phyloP scores from a whole-genome alignment of 495 filamentous ascomycete genomes.

The Xylaria intraflava region DNA sequence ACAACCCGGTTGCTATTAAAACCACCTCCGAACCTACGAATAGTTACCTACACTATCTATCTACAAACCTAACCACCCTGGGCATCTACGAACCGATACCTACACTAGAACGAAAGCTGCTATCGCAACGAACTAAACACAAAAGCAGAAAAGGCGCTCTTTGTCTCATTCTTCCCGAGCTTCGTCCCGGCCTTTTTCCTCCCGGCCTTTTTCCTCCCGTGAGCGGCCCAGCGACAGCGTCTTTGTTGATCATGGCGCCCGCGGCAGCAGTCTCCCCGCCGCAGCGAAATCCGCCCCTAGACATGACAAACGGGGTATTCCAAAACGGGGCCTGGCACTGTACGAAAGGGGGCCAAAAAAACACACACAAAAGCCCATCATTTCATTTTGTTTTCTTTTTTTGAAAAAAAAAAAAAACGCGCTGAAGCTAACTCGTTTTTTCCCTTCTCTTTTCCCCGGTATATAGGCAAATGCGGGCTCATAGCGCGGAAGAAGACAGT shows the following conservation, averaged over 20 bases:
- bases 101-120: too few relatives aligned
- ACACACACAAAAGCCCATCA: too few relatives aligned
- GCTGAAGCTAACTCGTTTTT: neutral
- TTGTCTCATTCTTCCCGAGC: too few relatives aligned
- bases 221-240: too few relatives aligned
- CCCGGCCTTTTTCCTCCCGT: neutral
- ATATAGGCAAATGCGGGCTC: constrained; percentile 61
- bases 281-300: constrained; percentile 24
- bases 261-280: constrained; percentile 18
- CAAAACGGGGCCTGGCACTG: constrained; percentile 36
- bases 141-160: too few relatives aligned
- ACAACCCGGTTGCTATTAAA: neutral
- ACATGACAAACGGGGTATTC: constrained; percentile 49
- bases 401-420: neutral
- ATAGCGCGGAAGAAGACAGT: constrained; percentile 54
- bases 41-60: neutral
- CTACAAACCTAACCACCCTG: too few relatives aligned
- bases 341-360: too few relatives aligned
- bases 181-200: too few relatives aligned
- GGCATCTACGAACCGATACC: too few relatives aligned
- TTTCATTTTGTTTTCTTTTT: too few relatives aligned
- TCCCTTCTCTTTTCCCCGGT: neutral
- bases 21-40: too few relatives aligned
- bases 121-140: too few relatives aligned
- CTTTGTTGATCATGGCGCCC: constrained; percentile 11